These are phyloP conservation scores for Fusarium aywerte DNA, from an alignment of 2,329 filamentous ascomycete genomes.

Conservation along the genomic window DNA sequence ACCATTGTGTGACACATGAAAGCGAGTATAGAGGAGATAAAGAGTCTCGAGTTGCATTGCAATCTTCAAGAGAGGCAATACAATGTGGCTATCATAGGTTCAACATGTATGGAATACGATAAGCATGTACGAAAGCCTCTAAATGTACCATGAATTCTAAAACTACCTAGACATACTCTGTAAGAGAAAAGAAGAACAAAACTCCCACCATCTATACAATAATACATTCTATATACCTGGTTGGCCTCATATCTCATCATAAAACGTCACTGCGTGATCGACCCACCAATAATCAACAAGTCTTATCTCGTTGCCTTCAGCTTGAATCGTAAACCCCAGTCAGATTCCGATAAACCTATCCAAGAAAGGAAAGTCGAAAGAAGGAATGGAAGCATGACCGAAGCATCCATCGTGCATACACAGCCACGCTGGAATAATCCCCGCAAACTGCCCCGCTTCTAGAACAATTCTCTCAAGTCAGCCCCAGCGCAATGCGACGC, in stretches of 20 bases:
- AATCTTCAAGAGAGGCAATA: background rate
- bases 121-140: conserved; percentile 15
- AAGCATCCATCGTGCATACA: conserved; percentile 32
- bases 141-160: conserved; percentile 11
- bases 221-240: conserved; percentile 23
- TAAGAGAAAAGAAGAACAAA: conserved; percentile 16
- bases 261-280: conserved; percentile 35
- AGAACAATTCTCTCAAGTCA: conserved; percentile 50
- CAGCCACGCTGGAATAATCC: conserved; percentile 35
- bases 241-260: conserved; percentile 36
- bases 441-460: conserved; percentile 44
- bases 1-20: conserved; percentile 16
- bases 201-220: conserved; percentile 34
- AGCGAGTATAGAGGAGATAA: conserved; percentile 16
- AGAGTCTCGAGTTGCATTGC: background rate
- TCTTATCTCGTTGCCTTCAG: conserved; percentile 40
- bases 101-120: conserved; percentile 19
- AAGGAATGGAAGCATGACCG: conserved; percentile 40
- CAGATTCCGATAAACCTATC: conserved; percentile 4
- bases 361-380: conserved; percentile 38
- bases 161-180: background rate
- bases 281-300: conserved; percentile 25
- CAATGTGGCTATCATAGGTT: conserved; percentile 6
- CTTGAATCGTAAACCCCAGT: conserved; percentile 8
- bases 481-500: conserved; percentile 36